Base-by-base conservation (phyloP, 352 stramenopile species). In the Aphanomyces astaci region DNA sequence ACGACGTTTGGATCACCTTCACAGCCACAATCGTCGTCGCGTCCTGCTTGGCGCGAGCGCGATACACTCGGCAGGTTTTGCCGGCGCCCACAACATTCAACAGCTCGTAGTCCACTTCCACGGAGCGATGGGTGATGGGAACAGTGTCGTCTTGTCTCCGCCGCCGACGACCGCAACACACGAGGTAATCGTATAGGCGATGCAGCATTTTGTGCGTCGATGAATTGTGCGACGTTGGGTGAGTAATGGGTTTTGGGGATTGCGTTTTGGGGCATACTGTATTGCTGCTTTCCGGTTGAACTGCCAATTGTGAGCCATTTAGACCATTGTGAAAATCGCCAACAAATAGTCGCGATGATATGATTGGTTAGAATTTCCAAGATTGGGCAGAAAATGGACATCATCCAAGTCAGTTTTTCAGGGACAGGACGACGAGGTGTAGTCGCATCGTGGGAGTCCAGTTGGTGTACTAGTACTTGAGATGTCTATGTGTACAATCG, bases 51-150 rank as follows among this genome's bases (percentile, higher is more conserved):
- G 78, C 73, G 57, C 75, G 78, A 40, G 79, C 84, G 33, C 80
- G 75, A 48, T 80, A 88, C 64, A 94, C 86, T 53, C 81, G 75
- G 13, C 78, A 82, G 1, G 84, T 94, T 73, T 94, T 92, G 69
- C 86, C 86, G 45, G 90, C 79, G 39, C 86, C 86, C 45, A 94
- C 75, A 52, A 87, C 72, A 53, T 89, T 75, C 65, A 86, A 64
- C 39, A 79, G 74, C 64, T 92, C 82, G 76, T 92, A 94, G 13
- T 78, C 73, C 22, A 79, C 73, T 43, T 90, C 81, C 19, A 89
- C 82, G 19, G 30, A 24, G 36, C 64, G 33, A 17, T 15, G 49
- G 22, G n/a, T 11, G 3, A 33, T 25, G 22, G 56, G 15, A 28
- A 17, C 27, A 27, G 36, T 25, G 19, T 54, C 31, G 24, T 32